Percentiles rank a stretch among this genome's conserved stretches.
Conservation (phyloP, 2,329 filamentous ascomycete genomes). For the Colletotrichum noveboracense region DNA sequence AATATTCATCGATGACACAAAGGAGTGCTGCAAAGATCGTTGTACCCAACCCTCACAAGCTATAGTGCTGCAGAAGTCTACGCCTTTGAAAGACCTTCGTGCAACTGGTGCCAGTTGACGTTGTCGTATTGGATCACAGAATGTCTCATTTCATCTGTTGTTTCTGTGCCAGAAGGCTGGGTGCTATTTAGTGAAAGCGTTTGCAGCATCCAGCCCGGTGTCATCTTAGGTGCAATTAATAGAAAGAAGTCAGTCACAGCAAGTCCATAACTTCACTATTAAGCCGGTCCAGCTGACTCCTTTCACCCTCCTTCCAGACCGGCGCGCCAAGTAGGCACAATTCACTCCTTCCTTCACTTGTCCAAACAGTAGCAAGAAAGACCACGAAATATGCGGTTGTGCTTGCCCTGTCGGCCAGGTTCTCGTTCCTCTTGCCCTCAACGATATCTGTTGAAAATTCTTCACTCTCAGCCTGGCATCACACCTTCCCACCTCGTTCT, state of each 20-base stretch:
- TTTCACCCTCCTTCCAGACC: background rate
- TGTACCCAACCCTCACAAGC: background rate
- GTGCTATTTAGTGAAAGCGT: background rate
- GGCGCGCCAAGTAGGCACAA: background rate
- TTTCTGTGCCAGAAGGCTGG: background rate
- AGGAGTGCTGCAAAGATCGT: background rate
- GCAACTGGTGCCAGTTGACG: background rate
- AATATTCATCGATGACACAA: background rate
- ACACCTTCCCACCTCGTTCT: background rate
- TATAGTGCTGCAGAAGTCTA: background rate
- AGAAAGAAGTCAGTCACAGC: background rate
- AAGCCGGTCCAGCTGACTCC: background rate
- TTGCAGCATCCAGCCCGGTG: background rate
- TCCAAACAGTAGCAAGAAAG: background rate
- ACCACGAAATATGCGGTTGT: background rate
- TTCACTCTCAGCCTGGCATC: background rate
- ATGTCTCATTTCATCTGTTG: background rate
- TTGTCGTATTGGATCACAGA: background rate
- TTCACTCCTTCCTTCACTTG: background rate
- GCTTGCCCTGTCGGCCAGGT: background rate
- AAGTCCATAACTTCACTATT: background rate
- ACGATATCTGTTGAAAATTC: background rate
- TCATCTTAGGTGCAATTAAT: background rate
- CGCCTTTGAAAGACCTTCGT: background rate
- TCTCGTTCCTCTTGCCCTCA: background rate